Percentiles rank a stretch among this genome's conserved stretches.
These are phyloP conservation scores for Nemophila menziesii DNA, from an alignment of 257 asterid genomes.

Conservation along the genomic window DNA sequence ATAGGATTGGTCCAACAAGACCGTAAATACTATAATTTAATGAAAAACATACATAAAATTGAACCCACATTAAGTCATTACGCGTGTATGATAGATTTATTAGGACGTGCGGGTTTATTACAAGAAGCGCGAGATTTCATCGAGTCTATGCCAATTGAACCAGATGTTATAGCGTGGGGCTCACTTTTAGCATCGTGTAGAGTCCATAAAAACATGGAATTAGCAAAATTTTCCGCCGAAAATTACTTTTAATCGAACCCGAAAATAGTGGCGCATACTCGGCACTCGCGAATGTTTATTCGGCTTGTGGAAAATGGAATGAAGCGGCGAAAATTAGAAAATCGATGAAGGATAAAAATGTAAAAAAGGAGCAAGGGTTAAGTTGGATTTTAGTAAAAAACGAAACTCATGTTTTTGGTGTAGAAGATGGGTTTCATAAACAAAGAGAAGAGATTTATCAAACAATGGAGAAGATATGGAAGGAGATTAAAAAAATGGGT, in stretches of 20 bases:
- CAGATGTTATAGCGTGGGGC: constrained; percentile 93
- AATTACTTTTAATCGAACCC: constrained; percentile 64
- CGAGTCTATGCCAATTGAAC: constrained; percentile 64
- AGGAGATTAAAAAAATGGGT: constrained; percentile 41
- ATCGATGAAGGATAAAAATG: constrained; percentile 71
- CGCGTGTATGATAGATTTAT: constrained; percentile 73
- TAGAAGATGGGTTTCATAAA: constrained; percentile 70
- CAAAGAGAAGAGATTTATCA: constrained; percentile 42
- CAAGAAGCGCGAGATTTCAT: constrained; percentile 53
- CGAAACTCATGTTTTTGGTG: constrained; percentile 59
- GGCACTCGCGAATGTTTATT: constrained; percentile 68
- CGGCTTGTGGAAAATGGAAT: constrained; percentile 65
- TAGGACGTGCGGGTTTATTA: constrained; percentile 76
- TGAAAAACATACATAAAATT: constrained; percentile 45
- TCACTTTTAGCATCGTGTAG: constrained; percentile 81
- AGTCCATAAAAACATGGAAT: constrained; percentile 56
- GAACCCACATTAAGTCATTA: constrained; percentile 67
- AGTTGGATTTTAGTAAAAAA: constrained; percentile 80
- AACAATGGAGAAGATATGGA: constrained; percentile 42
- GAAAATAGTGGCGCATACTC: constrained; percentile 73
- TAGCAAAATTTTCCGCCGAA: constrained; percentile 68
- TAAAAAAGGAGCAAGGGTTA: constrained; percentile 81
- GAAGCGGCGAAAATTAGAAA: constrained; percentile 48
- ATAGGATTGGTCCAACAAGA: constrained; percentile 78
- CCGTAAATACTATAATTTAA: constrained; percentile 51